phyloP scores from a whole-genome alignment of 306 rosid species.

The Geum urbanum region DNA sequence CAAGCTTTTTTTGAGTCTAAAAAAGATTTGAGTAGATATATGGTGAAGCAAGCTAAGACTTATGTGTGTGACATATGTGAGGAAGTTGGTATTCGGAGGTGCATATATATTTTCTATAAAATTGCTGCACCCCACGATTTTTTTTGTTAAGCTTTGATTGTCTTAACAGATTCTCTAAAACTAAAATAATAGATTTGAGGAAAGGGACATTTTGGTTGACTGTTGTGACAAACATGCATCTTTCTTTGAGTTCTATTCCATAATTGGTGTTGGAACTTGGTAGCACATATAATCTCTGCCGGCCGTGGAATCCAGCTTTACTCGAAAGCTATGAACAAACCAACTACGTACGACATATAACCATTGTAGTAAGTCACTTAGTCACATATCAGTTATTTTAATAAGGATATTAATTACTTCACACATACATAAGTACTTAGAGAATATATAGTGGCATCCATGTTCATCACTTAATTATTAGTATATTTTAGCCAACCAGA shows the following conservation, averaged over 20 bases:
- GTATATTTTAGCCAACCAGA: no score
- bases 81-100: constrained; percentile 24
- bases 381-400: no score
- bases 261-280: constrained; percentile 31
- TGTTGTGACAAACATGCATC: constrained; percentile 34
- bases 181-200: constrained; percentile 26
- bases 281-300: constrained; percentile 19
- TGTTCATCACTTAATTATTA: neutral
- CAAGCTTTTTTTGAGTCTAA: neutral
- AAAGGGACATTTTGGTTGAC: constrained; percentile 59
- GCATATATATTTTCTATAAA: constrained; percentile 36
- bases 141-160: constrained; percentile 35
- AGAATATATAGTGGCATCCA: neutral
- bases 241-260: constrained; percentile 12
- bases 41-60: constrained; percentile 16
- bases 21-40: constrained; percentile 18
- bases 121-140: constrained; percentile 63
- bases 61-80: constrained; percentile 29
- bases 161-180: constrained; percentile 28
- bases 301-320: constrained; percentile 34
- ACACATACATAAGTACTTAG: neutral
- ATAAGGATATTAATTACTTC: neutral
- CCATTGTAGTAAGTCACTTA: constrained; percentile 20
- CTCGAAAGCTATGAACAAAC: constrained; percentile 47
- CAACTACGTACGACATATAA: neutral